These are phyloP conservation scores for Bacidia rubella DNA, from an alignment of 495 filamentous ascomycete species.

Conservation along the genomic window DNA sequence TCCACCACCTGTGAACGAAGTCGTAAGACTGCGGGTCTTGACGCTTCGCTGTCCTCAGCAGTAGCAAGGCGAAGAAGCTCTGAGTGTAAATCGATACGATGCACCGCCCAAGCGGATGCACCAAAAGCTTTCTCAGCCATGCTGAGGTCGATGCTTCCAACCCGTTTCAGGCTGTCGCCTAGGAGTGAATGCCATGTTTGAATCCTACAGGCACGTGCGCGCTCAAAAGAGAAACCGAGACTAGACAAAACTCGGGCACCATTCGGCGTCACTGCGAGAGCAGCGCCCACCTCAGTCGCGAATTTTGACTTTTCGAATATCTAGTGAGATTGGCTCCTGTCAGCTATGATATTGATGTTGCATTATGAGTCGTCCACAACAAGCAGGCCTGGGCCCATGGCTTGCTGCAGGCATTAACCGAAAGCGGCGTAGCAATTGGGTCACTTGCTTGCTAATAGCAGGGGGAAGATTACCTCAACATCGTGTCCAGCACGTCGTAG, in stretches of 20 bases:
- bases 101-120: constrained; percentile 23
- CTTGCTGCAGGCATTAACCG: too few species aligned
- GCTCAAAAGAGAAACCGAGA: constrained; percentile 23
- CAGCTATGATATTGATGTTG: too few species aligned
- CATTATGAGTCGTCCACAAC: too few species aligned
- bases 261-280: constrained; percentile 32
- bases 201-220: constrained; percentile 21
- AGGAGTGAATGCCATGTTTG: constrained; percentile 15
- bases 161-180: constrained; percentile 18
- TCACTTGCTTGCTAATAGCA: background rate
- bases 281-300: constrained; percentile 34
- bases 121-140: constrained; percentile 5
- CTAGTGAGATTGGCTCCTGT: too few species aligned
- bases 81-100: constrained; percentile 38
- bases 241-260: constrained; percentile 25
- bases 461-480: constrained; percentile 25
- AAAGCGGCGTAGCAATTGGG: background rate
- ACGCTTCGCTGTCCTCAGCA: constrained; percentile 10
- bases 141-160: constrained; percentile 18
- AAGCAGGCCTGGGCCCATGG: too few species aligned
- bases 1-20: constrained; percentile 8
- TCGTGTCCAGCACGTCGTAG: constrained; percentile 38
- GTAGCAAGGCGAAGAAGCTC: constrained; percentile 29
- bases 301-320: constrained; percentile 18
- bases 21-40: constrained; percentile 21